Conservation (phyloP, 2,329 filamentous ascomycete species). For the Fusarium metavorans region DNA sequence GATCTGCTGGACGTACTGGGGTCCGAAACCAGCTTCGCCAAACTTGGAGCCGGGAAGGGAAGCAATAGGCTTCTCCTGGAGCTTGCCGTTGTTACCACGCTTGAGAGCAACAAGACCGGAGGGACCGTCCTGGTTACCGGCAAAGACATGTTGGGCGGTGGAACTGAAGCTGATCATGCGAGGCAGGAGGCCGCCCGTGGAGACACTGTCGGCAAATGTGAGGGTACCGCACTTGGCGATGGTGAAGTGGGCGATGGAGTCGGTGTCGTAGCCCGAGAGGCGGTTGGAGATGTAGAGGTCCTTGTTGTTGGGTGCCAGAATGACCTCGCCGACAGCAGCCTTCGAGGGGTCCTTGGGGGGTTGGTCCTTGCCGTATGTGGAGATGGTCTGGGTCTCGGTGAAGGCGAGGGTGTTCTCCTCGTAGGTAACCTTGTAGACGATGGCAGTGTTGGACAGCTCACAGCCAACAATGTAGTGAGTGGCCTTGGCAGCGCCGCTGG, state of each 20-base stretch:
- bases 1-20: slow-evolving; percentile 51
- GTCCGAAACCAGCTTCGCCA: slow-evolving; percentile 45
- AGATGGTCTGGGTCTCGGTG: slow-evolving; percentile 52
- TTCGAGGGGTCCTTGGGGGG: slow-evolving; percentile 51
- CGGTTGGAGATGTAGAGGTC: slow-evolving; percentile 66
- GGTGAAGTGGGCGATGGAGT: slow-evolving; percentile 62
- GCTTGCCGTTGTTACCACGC: slow-evolving; percentile 46
- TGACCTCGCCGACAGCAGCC: slow-evolving; percentile 60
- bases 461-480: slow-evolving; percentile 62
- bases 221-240: slow-evolving; percentile 48
- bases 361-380: slow-evolving; percentile 53
- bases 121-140: slow-evolving; percentile 60
- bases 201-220: slow-evolving; percentile 49
- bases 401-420: slow-evolving; percentile 51
- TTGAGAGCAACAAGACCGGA: slow-evolving; percentile 55
- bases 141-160: slow-evolving; percentile 55
- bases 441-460: slow-evolving; percentile 59
- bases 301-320: slow-evolving; percentile 54
- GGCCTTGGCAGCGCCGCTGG: slow-evolving; percentile 45
- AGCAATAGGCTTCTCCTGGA: slow-evolving; percentile 45
- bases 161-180: slow-evolving; percentile 60
- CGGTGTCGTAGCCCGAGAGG: slow-evolving; percentile 57
- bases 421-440: slow-evolving; percentile 58
- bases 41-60: slow-evolving; percentile 44
- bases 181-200: slow-evolving; percentile 53